Percentiles rank a stretch among this genome's conserved stretches.
These are phyloP conservation scores for Acarospora socialis DNA, from an alignment of 2,329 filamentous ascomycete genomes.

Conservation along the genomic window DNA sequence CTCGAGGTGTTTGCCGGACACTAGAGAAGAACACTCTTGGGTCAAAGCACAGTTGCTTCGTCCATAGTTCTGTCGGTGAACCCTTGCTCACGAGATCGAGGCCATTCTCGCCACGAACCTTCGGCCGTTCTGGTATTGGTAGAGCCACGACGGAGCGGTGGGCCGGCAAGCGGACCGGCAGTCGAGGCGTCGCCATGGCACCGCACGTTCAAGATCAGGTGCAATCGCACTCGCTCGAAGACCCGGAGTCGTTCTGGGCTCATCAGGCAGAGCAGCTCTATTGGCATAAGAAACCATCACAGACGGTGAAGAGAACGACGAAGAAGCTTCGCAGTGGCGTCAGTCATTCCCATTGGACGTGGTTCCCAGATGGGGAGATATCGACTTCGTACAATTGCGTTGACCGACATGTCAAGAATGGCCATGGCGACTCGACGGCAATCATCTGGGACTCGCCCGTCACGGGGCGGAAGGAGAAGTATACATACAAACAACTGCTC, in stretches of 20 bases:
- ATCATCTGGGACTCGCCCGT: conserved; percentile 85
- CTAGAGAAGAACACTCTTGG: too few species aligned
- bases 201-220: conserved; percentile 33
- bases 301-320: conserved; percentile 43
- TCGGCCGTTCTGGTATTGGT: too few species aligned
- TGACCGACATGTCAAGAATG: conserved; percentile 70
- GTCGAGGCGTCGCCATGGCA: conserved; percentile 9
- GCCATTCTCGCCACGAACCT: too few species aligned
- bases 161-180: too few species aligned
- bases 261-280: conserved; percentile 58
- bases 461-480: conserved; percentile 53
- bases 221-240: conserved; percentile 44
- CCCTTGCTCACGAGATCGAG: too few species aligned
- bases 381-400: conserved; percentile 87
- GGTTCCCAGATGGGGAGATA: conserved; percentile 81
- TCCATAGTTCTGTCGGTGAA: too few species aligned
- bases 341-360: conserved; percentile 67
- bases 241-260: conserved; percentile 62
- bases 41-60: too few species aligned
- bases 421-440: conserved; percentile 58
- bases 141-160: too few species aligned
- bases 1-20: too few species aligned
- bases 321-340: conserved; percentile 50
- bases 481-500: conserved; percentile 62
- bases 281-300: conserved; percentile 65